Percentiles rank a stretch among this genome's conserved stretches.
phyloP scores from a whole-genome alignment of 2,329 filamentous ascomycete genomes.

The Leptographium galeiforme region DNA sequence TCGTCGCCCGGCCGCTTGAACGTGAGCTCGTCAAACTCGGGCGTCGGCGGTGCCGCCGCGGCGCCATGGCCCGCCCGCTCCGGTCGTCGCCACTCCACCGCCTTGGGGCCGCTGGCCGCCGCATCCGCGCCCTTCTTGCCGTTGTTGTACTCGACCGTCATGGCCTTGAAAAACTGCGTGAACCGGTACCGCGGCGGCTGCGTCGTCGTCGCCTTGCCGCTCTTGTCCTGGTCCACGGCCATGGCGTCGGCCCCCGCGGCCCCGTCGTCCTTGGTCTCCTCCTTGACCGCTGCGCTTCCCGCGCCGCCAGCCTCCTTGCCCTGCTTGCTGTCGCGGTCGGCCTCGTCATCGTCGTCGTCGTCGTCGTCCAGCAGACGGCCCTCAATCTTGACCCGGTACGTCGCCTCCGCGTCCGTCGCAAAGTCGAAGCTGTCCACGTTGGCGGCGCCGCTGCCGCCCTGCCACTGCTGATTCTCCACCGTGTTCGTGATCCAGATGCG shows the following conservation, averaged over 20 bases:
- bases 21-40: slow-evolving; percentile 79
- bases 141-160: slow-evolving; percentile 60
- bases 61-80: slow-evolving; percentile 34
- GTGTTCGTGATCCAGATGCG: slow-evolving; percentile 94
- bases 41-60: slow-evolving; percentile 42
- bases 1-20: slow-evolving; percentile 90
- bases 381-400: slow-evolving; percentile 85
- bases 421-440: slow-evolving; percentile 73
- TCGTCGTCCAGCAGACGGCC: slow-evolving; percentile 67
- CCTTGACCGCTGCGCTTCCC: slow-evolving; percentile 20
- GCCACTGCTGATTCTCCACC: slow-evolving; percentile 89
- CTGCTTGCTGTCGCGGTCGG: slow-evolving; percentile 13
- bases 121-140: slow-evolving; percentile 28
- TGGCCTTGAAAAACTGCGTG: slow-evolving; percentile 71
- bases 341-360: slow-evolving; percentile 35
- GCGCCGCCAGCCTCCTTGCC: not conserved
- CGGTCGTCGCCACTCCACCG: slow-evolving; percentile 80
- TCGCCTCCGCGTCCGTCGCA: slow-evolving; percentile 60
- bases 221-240: slow-evolving; percentile 40
- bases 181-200: slow-evolving; percentile 34
- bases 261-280: not conserved
- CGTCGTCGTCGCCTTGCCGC: slow-evolving; percentile 13
- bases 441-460: slow-evolving; percentile 49
- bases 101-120: slow-evolving; percentile 16
- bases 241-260: slow-evolving; percentile 29